Percentiles rank a stretch among this genome's conserved stretches.
Evolutionary conservation across 768 basidiomycete genomes (phyloP).

Genomic region (Grammothele lineata): DNA sequence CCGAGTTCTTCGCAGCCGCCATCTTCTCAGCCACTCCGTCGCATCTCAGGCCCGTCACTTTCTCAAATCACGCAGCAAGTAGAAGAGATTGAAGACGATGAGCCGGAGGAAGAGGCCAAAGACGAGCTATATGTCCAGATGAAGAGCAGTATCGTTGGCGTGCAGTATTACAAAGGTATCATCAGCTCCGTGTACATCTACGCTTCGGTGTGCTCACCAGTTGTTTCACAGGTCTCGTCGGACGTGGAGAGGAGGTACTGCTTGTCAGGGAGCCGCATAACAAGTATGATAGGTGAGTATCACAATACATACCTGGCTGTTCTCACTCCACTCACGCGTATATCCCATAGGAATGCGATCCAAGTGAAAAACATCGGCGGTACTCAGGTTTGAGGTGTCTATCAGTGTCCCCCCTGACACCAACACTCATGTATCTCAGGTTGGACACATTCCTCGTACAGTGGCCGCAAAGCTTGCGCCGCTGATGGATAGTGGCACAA

Average conservation of each 20-base stretch:
- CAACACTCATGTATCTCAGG: slow-evolving; percentile 38
- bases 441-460: slow-evolving; percentile 71
- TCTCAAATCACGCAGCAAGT: slow-evolving; percentile 9
- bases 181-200: background rate
- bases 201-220: too few species aligned
- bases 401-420: too few species aligned
- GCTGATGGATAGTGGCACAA: slow-evolving; percentile 56
- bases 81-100: slow-evolving; percentile 41
- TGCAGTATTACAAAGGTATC: slow-evolving; percentile 76
- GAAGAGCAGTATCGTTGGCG: slow-evolving; percentile 66
- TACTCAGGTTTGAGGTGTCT: slow-evolving; percentile 13
- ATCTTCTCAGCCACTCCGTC: slow-evolving; percentile 17
- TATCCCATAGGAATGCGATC: slow-evolving; percentile 60
- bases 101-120: slow-evolving; percentile 37
- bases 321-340: background rate
- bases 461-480: slow-evolving; percentile 61
- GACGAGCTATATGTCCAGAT: slow-evolving; percentile 70
- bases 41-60: slow-evolving; percentile 12
- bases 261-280: slow-evolving; percentile 67
- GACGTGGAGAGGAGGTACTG: slow-evolving; percentile 70
- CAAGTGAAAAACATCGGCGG: slow-evolving; percentile 76
- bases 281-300: slow-evolving; percentile 54
- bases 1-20: slow-evolving; percentile 4
- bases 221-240: slow-evolving; percentile 70
- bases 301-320: too few species aligned